Percentiles rank a stretch among this genome's conserved stretches.
phyloP scores from a whole-genome alignment of 192 early-diverging fungal species.

The Diversispora epigaea region DNA sequence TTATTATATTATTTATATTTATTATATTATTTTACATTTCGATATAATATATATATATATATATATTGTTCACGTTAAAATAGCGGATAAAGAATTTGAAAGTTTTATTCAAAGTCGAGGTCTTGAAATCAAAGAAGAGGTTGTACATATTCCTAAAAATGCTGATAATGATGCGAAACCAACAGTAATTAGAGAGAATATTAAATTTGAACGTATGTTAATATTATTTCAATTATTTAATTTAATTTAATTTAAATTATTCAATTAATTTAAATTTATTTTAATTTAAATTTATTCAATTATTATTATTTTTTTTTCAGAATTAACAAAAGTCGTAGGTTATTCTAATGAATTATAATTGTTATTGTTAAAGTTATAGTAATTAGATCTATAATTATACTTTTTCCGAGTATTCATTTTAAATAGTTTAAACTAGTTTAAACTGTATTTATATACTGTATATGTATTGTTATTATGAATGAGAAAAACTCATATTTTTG shows the following conservation, averaged over 20 bases:
- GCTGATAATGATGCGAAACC: conserved; percentile 84
- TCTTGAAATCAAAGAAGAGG: conserved; percentile 35
- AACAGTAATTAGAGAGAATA: conserved; percentile 80
- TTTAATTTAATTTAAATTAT: not conserved
- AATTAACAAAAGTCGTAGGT: conserved; percentile 32
- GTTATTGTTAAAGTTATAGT: not conserved
- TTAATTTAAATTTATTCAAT: no score
- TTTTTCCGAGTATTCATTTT: no score
- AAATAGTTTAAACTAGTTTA: no score
- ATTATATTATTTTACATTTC: no score
- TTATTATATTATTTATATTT: not conserved
- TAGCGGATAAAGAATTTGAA: conserved; percentile 3
- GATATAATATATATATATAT: no score
- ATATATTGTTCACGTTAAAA: not conserved
- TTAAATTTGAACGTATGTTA: conserved; percentile 77
- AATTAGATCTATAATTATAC: not conserved
- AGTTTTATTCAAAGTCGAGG: conserved; percentile 13
- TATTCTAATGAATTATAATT: conserved; percentile 30
- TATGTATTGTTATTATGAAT: no score
- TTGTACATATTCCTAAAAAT: conserved; percentile 75
- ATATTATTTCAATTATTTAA: not conserved
- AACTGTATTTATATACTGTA: no score
- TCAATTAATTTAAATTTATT: not conserved
- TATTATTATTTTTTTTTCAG: no score
- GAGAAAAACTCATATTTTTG: no score